These are phyloP conservation scores for Cryptococcus maquisensis DNA, from an alignment of 1,284 basidiomycete species.

Conservation along the genomic window DNA sequence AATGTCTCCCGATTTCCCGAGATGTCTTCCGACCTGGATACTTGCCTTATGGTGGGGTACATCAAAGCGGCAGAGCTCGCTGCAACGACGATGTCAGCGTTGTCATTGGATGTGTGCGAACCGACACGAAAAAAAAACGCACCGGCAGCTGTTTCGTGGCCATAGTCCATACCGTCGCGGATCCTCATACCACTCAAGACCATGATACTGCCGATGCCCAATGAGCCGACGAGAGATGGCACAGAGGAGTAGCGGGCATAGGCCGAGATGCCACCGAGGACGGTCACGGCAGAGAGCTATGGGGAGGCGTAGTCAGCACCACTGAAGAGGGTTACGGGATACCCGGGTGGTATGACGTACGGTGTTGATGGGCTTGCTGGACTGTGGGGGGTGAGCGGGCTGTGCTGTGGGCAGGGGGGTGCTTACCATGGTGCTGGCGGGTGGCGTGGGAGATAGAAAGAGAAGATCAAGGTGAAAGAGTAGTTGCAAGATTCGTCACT, in stretches of 20 bases:
- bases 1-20: too few relatives aligned
- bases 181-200: conserved; percentile 34
- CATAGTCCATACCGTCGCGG: conserved; percentile 32
- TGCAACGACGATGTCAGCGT: neutral
- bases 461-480: too few relatives aligned
- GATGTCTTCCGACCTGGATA: neutral
- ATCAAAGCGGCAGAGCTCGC: conserved; percentile 9
- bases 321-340: neutral
- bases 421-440: neutral
- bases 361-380: conserved; percentile 2
- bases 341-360: neutral
- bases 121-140: neutral
- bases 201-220: conserved; percentile 33
- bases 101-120: neutral
- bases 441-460: too few relatives aligned
- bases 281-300: conserved; percentile 29
- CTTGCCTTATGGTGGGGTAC: conserved; percentile 10
- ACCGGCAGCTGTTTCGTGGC: conserved; percentile 32
- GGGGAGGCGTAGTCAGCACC: neutral
- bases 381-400: neutral
- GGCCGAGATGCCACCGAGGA: conserved; percentile 33
- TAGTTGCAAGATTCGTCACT: too few relatives aligned
- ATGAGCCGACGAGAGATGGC: conserved; percentile 28
- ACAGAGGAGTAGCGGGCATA: conserved; percentile 28
- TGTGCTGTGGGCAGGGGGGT: neutral